Evolutionary conservation across 2,329 filamentous ascomycete genomes (phyloP).

Genomic region (Ascochyta rabiei): DNA sequence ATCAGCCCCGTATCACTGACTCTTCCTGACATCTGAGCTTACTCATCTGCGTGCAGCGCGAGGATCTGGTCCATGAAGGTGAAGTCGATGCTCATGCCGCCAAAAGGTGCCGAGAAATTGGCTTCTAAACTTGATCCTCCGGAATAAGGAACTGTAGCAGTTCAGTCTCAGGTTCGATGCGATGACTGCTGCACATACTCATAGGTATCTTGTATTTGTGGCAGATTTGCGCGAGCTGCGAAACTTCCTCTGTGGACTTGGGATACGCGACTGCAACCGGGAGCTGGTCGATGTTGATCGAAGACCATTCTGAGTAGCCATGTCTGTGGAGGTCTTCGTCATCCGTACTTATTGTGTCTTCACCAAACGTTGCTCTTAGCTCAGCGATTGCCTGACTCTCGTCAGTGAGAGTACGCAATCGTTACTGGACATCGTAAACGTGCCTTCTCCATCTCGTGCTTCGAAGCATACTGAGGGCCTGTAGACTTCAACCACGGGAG

Average conservation of each 20-base stretch:
- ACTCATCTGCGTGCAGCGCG: conserved; percentile 77
- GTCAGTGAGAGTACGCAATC: conserved; percentile 7
- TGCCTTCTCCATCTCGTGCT: conserved; percentile 59
- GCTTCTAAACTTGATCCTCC: conserved; percentile 87
- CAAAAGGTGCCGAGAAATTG: conserved; percentile 86
- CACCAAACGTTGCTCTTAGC: conserved; percentile 58
- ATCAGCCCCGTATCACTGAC: conserved; percentile 23
- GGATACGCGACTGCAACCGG: conserved; percentile 72
- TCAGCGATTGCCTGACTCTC: conserved; percentile 61
- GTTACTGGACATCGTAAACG: neutral
- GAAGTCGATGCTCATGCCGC: conserved; percentile 90
- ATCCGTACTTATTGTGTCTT: conserved; percentile 68
- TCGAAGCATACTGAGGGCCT: conserved; percentile 55
- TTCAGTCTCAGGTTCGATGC: neutral
- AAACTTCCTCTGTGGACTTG: conserved; percentile 67
- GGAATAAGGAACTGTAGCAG: conserved; percentile 71
- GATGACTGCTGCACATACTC: conserved; percentile 38
- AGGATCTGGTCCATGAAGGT: conserved; percentile 84
- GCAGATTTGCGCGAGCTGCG: conserved; percentile 71
- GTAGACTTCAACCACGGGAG: conserved; percentile 33
- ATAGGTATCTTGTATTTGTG: conserved; percentile 81
- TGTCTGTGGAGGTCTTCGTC: conserved; percentile 67
- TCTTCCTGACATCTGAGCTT: conserved; percentile 23
- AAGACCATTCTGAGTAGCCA: conserved; percentile 74
- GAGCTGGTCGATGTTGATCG: conserved; percentile 67